Base-by-base conservation (phyloP, 345 rosid genomes). In the Erodium maritimum region DNA sequence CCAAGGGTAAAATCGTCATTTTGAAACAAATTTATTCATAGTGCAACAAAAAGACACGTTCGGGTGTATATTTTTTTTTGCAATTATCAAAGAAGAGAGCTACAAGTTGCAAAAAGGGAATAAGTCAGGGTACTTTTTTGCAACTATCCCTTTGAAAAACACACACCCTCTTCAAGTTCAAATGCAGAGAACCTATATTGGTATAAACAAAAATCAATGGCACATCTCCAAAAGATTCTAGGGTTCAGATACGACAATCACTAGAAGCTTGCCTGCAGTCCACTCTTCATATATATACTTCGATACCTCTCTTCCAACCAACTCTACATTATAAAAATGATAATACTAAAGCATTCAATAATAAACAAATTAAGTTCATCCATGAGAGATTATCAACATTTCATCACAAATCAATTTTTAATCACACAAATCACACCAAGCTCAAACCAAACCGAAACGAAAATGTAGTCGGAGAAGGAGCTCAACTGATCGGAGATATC, bases 401-500 rank as follows among this genome's bases (percentile, higher is more conserved):
- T 37, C 46, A 22, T 21, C 16, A 34, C 21, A 12, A 33, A 62
- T 8, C 5, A 8, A 19, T 52, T 10, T 19, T 33, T 33, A 6
- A 51, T 16, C 21, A 5, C 48, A 46, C 3, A 19, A 33, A 29
- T n/a, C n/a, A n/a, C n/a, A 24, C 7, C 16, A 23, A 20, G 55
- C 63, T 60, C 9, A n/a, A 25, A 24, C 8, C 33, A 23, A 19
- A 11, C 13, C 2, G 45, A 42, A 42, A 8, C 1, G 18, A 21
- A 23, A 45, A 16, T 11, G 6, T 12, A 11, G 46, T 37, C 10
- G 10, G 11, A 37, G 46, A 16, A 16, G 45, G 34, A 6, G 58
- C 64, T 74, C 67, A 80, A 84, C 98, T 84, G 74, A 20, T 82
- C 88, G 3, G 98, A 86, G 73, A 76, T 65, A 0, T 70, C 78